Conservation (phyloP, 2,329 filamentous ascomycete genomes). For the Didymellaceae sp. region DNA sequence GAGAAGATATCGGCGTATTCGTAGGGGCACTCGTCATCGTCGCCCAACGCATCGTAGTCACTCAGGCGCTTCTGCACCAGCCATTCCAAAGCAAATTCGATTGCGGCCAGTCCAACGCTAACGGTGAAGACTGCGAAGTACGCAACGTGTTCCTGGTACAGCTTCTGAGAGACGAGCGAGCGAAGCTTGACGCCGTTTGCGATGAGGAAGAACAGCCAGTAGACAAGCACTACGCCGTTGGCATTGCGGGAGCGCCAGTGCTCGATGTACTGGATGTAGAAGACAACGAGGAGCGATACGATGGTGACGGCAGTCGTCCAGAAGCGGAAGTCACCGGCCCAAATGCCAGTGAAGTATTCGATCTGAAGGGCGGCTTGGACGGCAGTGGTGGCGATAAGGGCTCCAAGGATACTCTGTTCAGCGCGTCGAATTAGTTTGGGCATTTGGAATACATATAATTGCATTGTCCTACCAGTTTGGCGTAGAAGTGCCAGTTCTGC, state of each 20-base stretch:
- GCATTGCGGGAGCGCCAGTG: slow-evolving; percentile 82
- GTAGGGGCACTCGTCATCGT: slow-evolving; percentile 75
- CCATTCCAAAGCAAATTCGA: slow-evolving; percentile 83
- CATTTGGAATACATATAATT: background rate
- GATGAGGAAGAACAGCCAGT: slow-evolving; percentile 87
- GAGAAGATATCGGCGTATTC: slow-evolving; percentile 97
- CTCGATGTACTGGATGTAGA: slow-evolving; percentile 83
- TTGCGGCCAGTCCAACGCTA: slow-evolving; percentile 70
- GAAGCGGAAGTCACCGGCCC: slow-evolving; percentile 83
- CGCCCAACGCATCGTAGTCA: slow-evolving; percentile 70
- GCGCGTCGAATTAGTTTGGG: background rate
- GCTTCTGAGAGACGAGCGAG: slow-evolving; percentile 79
- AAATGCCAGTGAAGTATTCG: slow-evolving; percentile 69
- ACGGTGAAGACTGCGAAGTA: slow-evolving; percentile 81
- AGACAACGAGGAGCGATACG: slow-evolving; percentile 75
- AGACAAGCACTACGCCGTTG: slow-evolving; percentile 88
- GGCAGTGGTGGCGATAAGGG: slow-evolving; percentile 71
- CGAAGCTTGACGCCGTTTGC: slow-evolving; percentile 82
- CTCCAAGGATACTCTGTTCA: slow-evolving; percentile 65
- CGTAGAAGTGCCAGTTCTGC: slow-evolving; percentile 92
- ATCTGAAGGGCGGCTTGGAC: slow-evolving; percentile 81
- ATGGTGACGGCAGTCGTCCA: slow-evolving; percentile 79
- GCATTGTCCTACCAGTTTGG: slow-evolving; percentile 73
- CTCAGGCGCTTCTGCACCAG: slow-evolving; percentile 80
- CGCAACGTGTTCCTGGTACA: slow-evolving; percentile 68